These are phyloP conservation scores for Lentinula novae-zelandiae DNA, from an alignment of 1,284 basidiomycete species.

Conservation along the genomic window DNA sequence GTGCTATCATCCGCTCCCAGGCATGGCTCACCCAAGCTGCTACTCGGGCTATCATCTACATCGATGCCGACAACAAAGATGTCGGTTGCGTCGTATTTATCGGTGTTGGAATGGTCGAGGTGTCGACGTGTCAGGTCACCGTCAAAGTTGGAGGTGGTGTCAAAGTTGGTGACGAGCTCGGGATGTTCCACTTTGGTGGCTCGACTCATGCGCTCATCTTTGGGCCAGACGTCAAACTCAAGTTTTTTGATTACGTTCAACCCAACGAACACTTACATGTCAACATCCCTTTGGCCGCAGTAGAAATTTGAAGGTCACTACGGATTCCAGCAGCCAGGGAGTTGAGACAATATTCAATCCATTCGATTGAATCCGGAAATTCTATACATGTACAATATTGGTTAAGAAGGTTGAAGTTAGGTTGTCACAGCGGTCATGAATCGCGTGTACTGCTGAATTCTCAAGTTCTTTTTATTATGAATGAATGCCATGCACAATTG, in stretches of 20 bases:
- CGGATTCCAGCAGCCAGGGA: no score
- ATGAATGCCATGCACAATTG: no score
- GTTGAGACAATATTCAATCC: no score
- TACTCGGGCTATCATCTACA: constrained; percentile 34
- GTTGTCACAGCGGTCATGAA: no score
- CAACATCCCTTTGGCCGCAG: background rate
- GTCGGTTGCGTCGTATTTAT: constrained; percentile 37
- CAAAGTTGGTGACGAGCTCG: constrained; percentile 10
- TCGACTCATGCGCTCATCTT: constrained; percentile 14
- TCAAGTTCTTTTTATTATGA: no score
- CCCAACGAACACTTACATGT: background rate
- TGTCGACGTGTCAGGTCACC: constrained; percentile 33
- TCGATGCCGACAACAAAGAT: constrained; percentile 28
- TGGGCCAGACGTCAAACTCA: background rate
- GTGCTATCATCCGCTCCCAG: constrained; percentile 27
- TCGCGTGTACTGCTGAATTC: no score
- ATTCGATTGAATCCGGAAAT: no score
- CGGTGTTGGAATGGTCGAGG: constrained; percentile 41
- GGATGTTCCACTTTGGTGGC: constrained; percentile 28
- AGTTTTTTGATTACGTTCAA: background rate
- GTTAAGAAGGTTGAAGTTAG: no score
- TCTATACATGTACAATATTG: no score
- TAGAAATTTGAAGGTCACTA: background rate
- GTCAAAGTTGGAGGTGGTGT: constrained; percentile 20
- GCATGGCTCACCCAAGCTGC: constrained; percentile 23